Conservation (phyloP, 2,329 filamentous ascomycete genomes). For the Diplodia seriata region DNA sequence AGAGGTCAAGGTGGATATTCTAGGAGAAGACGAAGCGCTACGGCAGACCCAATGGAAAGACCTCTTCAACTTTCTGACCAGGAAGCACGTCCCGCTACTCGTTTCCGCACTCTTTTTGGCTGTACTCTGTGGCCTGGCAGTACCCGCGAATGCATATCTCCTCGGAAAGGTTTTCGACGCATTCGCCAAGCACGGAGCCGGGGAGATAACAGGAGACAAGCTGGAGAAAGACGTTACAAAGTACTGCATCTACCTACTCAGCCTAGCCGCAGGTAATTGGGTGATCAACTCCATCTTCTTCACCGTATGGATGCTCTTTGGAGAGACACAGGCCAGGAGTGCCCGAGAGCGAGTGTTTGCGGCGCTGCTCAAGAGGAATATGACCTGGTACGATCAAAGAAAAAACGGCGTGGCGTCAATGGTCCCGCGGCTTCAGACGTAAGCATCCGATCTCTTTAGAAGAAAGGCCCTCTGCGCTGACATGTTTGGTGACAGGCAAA, state of each 20-base stretch:
- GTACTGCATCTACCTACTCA: constrained; percentile 68
- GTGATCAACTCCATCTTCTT: constrained; percentile 71
- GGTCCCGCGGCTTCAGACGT: constrained; percentile 76
- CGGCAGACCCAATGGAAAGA: constrained; percentile 54
- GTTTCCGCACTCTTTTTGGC: constrained; percentile 63
- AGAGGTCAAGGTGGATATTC: constrained; percentile 17
- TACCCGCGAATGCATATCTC: constrained; percentile 71
- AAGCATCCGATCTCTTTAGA: constrained; percentile 43
- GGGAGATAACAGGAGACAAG: constrained; percentile 55
- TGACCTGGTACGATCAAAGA: constrained; percentile 81
- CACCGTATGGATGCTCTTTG: constrained; percentile 75
- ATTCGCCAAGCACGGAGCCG: constrained; percentile 70
- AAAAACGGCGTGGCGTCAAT: constrained; percentile 75
- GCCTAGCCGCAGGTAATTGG: constrained; percentile 71
- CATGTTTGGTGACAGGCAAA: constrained; percentile 65
- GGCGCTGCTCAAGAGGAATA: constrained; percentile 72
- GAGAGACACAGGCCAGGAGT: constrained; percentile 76
- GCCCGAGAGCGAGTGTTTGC: constrained; percentile 71
- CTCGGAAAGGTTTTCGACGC: constrained; percentile 77
- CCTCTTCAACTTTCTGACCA: constrained; percentile 77
- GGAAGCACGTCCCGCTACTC: constrained; percentile 63
- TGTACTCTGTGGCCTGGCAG: constrained; percentile 65
- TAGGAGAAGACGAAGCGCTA: constrained; percentile 35
- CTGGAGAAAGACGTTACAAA: constrained; percentile 64
- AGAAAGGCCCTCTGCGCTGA: not conserved